Percentiles rank a stretch among this genome's conserved stretches.
These are phyloP conservation scores for Macaranga tanarius DNA, from an alignment of 441 rosid genomes.

Conservation along the genomic window DNA sequence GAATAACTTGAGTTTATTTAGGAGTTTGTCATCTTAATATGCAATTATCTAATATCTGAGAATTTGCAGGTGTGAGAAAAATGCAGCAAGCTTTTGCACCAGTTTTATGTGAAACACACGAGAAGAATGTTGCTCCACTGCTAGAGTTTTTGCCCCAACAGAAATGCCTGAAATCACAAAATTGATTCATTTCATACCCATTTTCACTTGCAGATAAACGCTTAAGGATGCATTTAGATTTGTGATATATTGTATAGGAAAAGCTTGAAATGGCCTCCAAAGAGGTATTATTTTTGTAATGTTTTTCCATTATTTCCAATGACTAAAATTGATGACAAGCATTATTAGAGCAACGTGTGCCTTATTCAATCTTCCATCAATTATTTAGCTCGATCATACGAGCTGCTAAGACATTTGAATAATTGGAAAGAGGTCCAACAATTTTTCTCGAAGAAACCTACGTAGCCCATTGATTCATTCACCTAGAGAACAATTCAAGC, in stretches of 20 bases:
- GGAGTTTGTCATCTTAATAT: not conserved
- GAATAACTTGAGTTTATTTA: not conserved
- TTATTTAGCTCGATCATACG: no score
- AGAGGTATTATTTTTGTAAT: conserved; percentile 20
- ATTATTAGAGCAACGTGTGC: not conserved
- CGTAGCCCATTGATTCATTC: no score
- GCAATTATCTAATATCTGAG: not conserved
- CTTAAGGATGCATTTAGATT: not conserved
- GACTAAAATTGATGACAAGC: not conserved
- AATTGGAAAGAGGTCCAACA: no score
- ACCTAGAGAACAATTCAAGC: no score
- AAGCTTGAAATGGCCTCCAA: conserved; percentile 21
- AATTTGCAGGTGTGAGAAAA: conserved; percentile 29
- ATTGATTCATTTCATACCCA: conserved; percentile 1
- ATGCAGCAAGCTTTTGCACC: conserved; percentile 4
- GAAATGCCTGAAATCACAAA: not conserved
- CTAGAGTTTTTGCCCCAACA: not conserved
- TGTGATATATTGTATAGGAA: conserved; percentile 26
- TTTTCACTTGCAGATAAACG: not conserved
- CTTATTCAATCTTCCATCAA: no score
- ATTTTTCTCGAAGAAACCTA: no score
- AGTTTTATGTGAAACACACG: not conserved
- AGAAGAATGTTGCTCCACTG: conserved; percentile 12
- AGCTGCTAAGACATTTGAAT: no score
- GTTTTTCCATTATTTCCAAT: conserved; percentile 5